These are phyloP conservation scores for Lizonia empirigonia DNA, from an alignment of 2,329 filamentous ascomycete species.

Conservation along the genomic window DNA sequence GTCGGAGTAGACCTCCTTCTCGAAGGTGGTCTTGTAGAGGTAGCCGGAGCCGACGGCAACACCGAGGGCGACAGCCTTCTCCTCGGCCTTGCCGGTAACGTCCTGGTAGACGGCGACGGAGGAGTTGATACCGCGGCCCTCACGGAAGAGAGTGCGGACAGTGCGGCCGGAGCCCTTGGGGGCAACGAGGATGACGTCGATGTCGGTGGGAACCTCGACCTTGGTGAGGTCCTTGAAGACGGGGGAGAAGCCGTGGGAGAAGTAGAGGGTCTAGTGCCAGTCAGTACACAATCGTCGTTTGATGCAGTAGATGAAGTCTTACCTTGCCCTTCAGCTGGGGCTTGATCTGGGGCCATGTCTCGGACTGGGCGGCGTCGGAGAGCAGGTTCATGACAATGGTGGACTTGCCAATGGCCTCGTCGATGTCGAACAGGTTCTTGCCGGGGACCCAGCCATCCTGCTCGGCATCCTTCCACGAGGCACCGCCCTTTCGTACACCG, in stretches of 20 bases:
- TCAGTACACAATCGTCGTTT: constrained; percentile 29
- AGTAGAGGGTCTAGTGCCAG: constrained; percentile 86
- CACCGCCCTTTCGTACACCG: constrained; percentile 96
- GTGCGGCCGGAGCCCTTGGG: constrained; percentile 99
- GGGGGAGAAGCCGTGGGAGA: constrained; percentile 99
- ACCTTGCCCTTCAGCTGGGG: constrained; percentile 99
- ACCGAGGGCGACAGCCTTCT: constrained; percentile 96
- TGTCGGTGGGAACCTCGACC: constrained; percentile 92
- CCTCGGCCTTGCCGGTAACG: constrained; percentile 95
- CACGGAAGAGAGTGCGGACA: constrained; percentile 97
- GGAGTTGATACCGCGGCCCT: constrained; percentile 99
- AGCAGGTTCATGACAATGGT: constrained; percentile 99
- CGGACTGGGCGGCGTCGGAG: constrained; percentile 94
- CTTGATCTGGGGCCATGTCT: constrained; percentile 99
- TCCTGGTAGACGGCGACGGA: constrained; percentile 99
- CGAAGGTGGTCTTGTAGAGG: constrained; percentile 99
- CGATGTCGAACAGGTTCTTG: constrained; percentile 98
- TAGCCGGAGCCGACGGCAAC: constrained; percentile 97
- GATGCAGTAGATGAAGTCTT: constrained; percentile 21
- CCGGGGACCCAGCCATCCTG: constrained; percentile 98
- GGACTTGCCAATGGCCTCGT: constrained; percentile 91
- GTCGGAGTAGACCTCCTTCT: constrained; percentile 99
- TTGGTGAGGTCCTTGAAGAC: constrained; percentile 99
- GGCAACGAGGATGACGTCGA: constrained; percentile 99
- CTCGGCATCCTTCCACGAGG: constrained; percentile 96